Evolutionary conservation across 176 grass and related monocot species (phyloP).

Genomic region (Carex cristatella): DNA sequence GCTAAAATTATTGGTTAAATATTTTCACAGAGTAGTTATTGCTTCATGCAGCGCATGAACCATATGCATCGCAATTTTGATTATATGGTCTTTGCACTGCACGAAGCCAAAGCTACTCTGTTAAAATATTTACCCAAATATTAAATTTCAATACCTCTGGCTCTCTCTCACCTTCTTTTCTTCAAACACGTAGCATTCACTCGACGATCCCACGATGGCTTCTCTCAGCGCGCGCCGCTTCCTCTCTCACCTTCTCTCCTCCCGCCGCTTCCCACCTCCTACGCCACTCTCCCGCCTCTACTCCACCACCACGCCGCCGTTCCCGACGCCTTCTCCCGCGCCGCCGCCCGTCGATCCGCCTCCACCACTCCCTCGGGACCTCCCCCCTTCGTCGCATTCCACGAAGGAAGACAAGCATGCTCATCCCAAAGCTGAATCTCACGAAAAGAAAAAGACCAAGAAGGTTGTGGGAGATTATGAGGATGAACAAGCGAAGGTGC

Average conservation of each 20-base stretch:
- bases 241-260: conserved; percentile 29
- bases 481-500: conserved; percentile 69
- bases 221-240: conserved; percentile 42
- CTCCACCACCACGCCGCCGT: conserved; percentile 25
- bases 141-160: not conserved
- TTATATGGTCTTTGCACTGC: no score
- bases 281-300: conserved; percentile 19
- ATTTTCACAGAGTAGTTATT: no score
- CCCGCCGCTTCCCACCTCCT: not conserved
- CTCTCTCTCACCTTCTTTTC: conserved; percentile 2
- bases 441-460: not conserved
- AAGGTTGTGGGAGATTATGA: conserved; percentile 41
- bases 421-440: not conserved
- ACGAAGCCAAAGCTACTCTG: no score
- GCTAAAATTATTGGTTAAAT: not conserved
- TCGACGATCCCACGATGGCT: conserved; percentile 28
- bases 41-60: no score
- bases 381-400: conserved; percentile 11
- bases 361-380: conserved; percentile 16
- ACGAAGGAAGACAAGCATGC: not conserved
- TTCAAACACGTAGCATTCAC: conserved; percentile 20
- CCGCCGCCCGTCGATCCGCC: conserved; percentile 15
- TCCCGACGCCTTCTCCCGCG: conserved; percentile 23
- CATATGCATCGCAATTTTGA: no score
- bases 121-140: not conserved